Base-by-base conservation (phyloP, 306 rosid genomes). In the Dryas octopetala region DNA sequence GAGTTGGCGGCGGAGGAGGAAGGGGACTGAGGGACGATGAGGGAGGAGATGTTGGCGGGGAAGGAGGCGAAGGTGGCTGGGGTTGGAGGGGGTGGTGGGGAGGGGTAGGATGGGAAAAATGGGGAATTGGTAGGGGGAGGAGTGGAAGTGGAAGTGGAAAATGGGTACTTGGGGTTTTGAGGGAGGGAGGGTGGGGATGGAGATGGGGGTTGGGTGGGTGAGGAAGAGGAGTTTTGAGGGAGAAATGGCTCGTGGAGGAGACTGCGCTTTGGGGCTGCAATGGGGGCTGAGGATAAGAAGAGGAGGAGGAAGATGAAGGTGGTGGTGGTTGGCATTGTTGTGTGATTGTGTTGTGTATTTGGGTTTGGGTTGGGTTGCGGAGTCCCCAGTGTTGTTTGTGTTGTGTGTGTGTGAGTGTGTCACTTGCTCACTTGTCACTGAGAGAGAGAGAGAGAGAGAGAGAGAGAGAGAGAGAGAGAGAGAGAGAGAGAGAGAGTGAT, bases 11-110 rank as follows among this genome's bases (percentile, higher is more conserved):
- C 76, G 60, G 84, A 4, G 1, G 78, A 62, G 4, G 38, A 32
- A 32, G 86, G 66, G 19, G 91, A 1, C 13, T 80, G 85, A 14
- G 99, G 99, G 55, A 92, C 68, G 23, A 86, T 89, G 26, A 95
- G 92, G 15, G 97, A 90, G 63, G 99, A 92, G 48, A 95, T 92
- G 66, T 95, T 95, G 2, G 97, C 97, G 3, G 98, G 98, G 82
- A 91, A 94, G 28, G 98, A 83, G 9, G 94, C 97, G 32, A 82
- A 87, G 41, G 85, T 60, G 1, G 91, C 82, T 5, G 97, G 88
- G 10, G 98, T 71, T 0, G 97, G 83, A 1, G 97, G 90, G 0
- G 98, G 89, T 12, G 96, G 92, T 0, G 94, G 76, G 6, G 75
- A 73, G 2, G 90, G 90, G 75, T 80, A 86, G 13, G 89, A n/a